Evolutionary conservation across 306 rosid genomes (phyloP).

Genomic region (Lotus japonicus): DNA sequence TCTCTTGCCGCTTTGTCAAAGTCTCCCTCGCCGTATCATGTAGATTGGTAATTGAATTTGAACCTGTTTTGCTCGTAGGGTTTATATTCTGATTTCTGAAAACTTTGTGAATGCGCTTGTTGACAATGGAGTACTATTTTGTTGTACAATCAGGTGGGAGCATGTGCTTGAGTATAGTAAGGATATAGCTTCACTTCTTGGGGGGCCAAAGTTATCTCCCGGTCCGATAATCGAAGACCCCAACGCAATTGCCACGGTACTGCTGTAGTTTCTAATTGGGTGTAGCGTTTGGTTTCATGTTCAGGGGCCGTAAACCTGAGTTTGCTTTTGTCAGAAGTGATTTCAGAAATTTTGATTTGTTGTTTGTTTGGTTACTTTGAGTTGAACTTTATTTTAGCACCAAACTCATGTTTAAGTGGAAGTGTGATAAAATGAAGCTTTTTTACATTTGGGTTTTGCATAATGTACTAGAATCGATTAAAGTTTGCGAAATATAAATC

Average conservation of each 20-base stretch:
- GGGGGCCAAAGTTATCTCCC: conserved; percentile 39
- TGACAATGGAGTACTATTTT: conserved; percentile 8
- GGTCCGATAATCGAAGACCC: conserved; percentile 58
- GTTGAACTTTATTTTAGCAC: too few relatives aligned
- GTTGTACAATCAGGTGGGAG: conserved; percentile 67
- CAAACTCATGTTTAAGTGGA: too few relatives aligned
- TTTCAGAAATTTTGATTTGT: too few relatives aligned
- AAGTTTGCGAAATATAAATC: too few relatives aligned
- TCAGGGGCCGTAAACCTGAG: too few relatives aligned
- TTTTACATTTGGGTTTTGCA: too few relatives aligned
- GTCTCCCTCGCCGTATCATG: conserved; percentile 46
- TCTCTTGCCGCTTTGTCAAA: conserved; percentile 44
- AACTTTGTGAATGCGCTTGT: not conserved
- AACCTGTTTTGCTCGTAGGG: not conserved
- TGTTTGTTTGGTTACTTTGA: too few relatives aligned
- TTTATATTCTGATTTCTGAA: conserved; percentile 2
- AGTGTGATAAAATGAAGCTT: too few relatives aligned
- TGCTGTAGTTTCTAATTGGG: not conserved
- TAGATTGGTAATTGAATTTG: conserved; percentile 52
- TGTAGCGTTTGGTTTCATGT: too few relatives aligned
- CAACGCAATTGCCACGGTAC: conserved; percentile 48
- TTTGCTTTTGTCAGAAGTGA: too few relatives aligned
- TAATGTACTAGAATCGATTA: too few relatives aligned
- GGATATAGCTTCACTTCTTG: conserved; percentile 64
- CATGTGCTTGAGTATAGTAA: conserved; percentile 80